A percentile compares a stretch with the other conserved stretches of the same genome.
Evolutionary conservation across 441 rosid species (phyloP).

Genomic region (Pelargonium fulgidum): DNA sequence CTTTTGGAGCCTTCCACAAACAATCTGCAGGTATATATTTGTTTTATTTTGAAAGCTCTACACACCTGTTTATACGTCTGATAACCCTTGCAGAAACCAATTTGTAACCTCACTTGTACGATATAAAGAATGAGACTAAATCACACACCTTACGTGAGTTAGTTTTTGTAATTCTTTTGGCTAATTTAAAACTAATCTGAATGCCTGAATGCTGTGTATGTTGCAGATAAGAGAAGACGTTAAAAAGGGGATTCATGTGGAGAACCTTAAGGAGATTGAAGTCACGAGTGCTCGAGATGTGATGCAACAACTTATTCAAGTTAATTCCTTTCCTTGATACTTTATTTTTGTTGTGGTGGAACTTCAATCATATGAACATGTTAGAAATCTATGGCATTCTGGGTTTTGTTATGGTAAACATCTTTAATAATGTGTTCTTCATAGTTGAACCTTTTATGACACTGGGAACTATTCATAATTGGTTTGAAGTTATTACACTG

Average conservation of each 20-base stretch:
- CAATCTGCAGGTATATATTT: conserved; percentile 66
- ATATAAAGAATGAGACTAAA: not conserved
- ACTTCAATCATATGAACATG: not conserved
- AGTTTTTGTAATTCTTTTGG: not conserved
- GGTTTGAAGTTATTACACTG: not conserved
- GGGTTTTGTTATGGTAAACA: conserved; percentile 5
- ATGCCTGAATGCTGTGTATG: conserved; percentile 5
- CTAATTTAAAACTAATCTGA: too few species aligned
- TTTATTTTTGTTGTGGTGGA: not conserved
- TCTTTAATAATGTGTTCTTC: not conserved
- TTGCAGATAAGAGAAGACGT: conserved; percentile 86
- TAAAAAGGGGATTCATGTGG: conserved; percentile 89
- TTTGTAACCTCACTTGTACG: not conserved
- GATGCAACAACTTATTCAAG: conserved; percentile 85
- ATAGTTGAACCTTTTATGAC: not conserved
- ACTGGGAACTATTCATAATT: not conserved
- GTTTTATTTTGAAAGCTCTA: conserved; percentile 10
- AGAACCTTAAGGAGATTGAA: conserved; percentile 86
- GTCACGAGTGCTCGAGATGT: conserved; percentile 85
- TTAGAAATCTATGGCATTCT: not conserved
- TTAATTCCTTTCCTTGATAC: conserved; percentile 18
- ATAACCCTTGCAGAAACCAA: not conserved
- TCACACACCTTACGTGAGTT: not conserved
- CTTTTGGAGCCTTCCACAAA: conserved; percentile 81
- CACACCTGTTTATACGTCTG: not conserved